phyloP scores from a whole-genome alignment of 2,329 filamentous ascomycete genomes.

The Pseudogymnoascus sp. region DNA sequence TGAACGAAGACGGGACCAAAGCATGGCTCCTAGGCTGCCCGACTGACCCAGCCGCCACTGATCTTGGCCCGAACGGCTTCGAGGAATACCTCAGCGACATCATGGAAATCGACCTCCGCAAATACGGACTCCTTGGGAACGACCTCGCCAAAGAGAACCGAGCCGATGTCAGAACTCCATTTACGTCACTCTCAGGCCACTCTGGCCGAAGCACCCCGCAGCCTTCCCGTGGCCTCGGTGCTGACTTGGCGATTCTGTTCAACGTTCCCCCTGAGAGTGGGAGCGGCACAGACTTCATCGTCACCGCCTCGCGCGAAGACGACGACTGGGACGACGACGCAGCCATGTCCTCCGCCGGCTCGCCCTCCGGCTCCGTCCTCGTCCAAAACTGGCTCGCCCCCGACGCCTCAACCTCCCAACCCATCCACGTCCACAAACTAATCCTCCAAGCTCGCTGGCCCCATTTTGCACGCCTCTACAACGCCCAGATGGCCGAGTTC shows the following conservation, averaged over 20 bases:
- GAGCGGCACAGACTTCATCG: slow-evolving; percentile 81
- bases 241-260: slow-evolving; percentile 80
- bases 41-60: slow-evolving; percentile 60
- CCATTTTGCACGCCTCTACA: slow-evolving; percentile 87
- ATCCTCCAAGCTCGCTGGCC: slow-evolving; percentile 95
- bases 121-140: slow-evolving; percentile 85
- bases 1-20: slow-evolving; percentile 91
- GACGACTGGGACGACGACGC: slow-evolving; percentile 58
- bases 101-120: slow-evolving; percentile 83
- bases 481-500: slow-evolving; percentile 93
- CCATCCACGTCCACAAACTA: slow-evolving; percentile 91
- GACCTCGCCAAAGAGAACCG: slow-evolving; percentile 42
- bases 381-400: slow-evolving; percentile 48
- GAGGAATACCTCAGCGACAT: slow-evolving; percentile 94
- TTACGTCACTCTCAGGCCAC: slow-evolving; percentile 24
- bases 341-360: slow-evolving; percentile 37
- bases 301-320: slow-evolving; percentile 80
- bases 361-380: neutral
- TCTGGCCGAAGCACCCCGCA: slow-evolving; percentile 34
- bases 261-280: slow-evolving; percentile 77
- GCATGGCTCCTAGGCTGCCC: slow-evolving; percentile 95
- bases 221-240: slow-evolving; percentile 64
- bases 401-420: slow-evolving; percentile 62
- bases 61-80: slow-evolving; percentile 60
- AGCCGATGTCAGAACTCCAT: neutral